Conservation (phyloP, 352 stramenopile species). For the Globisporangium megalacanthum region DNA sequence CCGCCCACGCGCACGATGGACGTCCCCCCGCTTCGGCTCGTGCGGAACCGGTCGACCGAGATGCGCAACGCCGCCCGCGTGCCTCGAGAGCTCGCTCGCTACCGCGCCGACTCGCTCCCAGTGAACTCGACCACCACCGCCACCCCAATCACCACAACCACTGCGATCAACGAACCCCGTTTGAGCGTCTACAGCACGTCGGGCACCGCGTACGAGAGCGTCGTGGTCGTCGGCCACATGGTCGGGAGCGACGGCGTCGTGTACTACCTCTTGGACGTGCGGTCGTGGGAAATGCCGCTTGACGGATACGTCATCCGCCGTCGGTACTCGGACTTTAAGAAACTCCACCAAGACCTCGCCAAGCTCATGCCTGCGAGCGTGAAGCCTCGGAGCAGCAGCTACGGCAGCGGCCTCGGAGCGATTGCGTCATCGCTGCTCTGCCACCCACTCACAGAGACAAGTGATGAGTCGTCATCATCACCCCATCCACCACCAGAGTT, state of each 20-base stretch:
- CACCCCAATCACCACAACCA: background rate
- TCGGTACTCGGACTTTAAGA: constrained; percentile 72
- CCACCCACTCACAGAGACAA: constrained; percentile 25
- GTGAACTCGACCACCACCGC: background rate
- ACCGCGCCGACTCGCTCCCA: constrained; percentile 30
- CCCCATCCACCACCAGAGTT: constrained; percentile 19
- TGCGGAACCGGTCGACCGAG: constrained; percentile 13
- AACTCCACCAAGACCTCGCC: constrained; percentile 48
- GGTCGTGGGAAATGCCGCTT: constrained; percentile 61
- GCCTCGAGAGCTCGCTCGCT: constrained; percentile 21
- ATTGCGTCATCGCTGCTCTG: constrained; percentile 54
- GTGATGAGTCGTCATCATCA: background rate
- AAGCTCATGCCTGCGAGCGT: constrained; percentile 39
- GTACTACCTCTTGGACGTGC: constrained; percentile 75
- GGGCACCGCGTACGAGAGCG: constrained; percentile 63
- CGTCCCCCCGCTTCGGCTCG: constrained; percentile 7
- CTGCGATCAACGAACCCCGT: constrained; percentile 16
- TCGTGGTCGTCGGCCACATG: constrained; percentile 63
- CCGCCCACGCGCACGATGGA: background rate
- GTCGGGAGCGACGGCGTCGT: constrained; percentile 58
- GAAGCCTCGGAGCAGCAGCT: constrained; percentile 17
- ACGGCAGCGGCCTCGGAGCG: constrained; percentile 11
- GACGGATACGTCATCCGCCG: constrained; percentile 76
- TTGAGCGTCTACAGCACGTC: constrained; percentile 65
- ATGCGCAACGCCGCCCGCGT: constrained; percentile 7